phyloP scores from a whole-genome alignment of 306 rosid species.

The Rubus idaeus region DNA sequence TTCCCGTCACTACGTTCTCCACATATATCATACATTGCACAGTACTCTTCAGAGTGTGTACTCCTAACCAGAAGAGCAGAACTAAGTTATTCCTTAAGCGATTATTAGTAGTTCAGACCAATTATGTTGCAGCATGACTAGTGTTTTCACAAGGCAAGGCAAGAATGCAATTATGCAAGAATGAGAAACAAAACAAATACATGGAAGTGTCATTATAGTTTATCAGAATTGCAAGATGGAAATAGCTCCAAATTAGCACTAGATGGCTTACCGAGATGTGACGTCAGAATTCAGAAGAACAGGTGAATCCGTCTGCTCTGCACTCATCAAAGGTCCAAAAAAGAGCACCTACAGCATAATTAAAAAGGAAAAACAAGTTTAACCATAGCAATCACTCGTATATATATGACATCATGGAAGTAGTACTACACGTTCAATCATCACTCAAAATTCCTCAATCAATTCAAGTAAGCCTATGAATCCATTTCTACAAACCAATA shows the following conservation, averaged over 20 bases:
- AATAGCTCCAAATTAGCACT: background rate
- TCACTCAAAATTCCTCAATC: background rate
- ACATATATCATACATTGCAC: conserved; percentile 96
- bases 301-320: conserved; percentile 35
- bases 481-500: background rate
- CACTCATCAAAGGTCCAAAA: conserved; percentile 38
- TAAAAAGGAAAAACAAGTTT: conserved; percentile 4
- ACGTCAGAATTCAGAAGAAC: conserved; percentile 16
- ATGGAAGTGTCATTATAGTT: background rate
- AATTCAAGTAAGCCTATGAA: background rate
- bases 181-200: too few relatives aligned
- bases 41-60: conserved; percentile 66
- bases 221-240: background rate
- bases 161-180: too few relatives aligned
- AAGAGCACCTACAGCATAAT: conserved; percentile 46
- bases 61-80: conserved; percentile 40
- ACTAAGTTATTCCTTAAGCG: background rate
- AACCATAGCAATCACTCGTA: too few relatives aligned
- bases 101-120: background rate
- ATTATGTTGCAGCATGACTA: background rate
- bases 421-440: too few relatives aligned
- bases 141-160: too few relatives aligned
- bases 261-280: conserved; percentile 34
- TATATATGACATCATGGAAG: too few relatives aligned
- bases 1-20: conserved; percentile 87